Evolutionary conservation across 352 stramenopile genomes (phyloP).

Genomic region (Phytophthora palmivora): DNA sequence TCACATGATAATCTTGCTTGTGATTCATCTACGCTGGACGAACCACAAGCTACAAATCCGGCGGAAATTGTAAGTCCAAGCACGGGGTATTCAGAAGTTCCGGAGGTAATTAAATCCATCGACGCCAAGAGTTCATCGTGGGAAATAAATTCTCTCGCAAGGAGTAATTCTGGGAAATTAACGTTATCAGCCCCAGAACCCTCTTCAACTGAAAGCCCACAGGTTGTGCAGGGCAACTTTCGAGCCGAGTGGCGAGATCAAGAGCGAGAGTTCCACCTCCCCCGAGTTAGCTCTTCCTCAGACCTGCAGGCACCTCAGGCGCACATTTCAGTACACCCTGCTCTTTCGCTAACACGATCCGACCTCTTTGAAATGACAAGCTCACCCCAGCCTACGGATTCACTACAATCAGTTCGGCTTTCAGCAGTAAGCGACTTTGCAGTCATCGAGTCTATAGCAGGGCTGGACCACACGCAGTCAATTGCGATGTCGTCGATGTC

Average conservation of each 20-base stretch:
- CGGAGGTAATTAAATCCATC: too few relatives aligned
- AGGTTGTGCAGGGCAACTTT: background rate
- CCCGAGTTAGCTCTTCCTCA: slow-evolving; percentile 14
- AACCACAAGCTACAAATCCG: background rate
- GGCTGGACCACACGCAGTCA: slow-evolving; percentile 33
- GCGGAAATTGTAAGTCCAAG: background rate
- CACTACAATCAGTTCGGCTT: slow-evolving; percentile 25
- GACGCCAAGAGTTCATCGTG: background rate
- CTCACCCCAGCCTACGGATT: slow-evolving; percentile 5
- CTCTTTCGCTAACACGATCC: background rate
- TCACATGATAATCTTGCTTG: slow-evolving; percentile 1
- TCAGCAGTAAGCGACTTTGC: slow-evolving; percentile 16
- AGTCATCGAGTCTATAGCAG: background rate
- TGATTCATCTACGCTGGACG: background rate
- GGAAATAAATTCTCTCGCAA: slow-evolving; percentile 2
- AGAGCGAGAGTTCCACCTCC: slow-evolving; percentile 5
- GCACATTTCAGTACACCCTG: background rate
- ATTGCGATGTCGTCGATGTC: slow-evolving; percentile 49
- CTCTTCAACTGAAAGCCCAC: background rate
- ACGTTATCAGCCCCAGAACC: background rate
- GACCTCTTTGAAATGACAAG: slow-evolving; percentile 1
- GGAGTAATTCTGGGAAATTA: slow-evolving; percentile 9
- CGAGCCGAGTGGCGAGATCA: slow-evolving; percentile 10
- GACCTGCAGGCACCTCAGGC: slow-evolving; percentile 5
- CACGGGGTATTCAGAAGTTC: background rate